Evolutionary conservation across 169 alveolate genomes (phyloP).

Genomic region (Perkinsus olseni): DNA sequence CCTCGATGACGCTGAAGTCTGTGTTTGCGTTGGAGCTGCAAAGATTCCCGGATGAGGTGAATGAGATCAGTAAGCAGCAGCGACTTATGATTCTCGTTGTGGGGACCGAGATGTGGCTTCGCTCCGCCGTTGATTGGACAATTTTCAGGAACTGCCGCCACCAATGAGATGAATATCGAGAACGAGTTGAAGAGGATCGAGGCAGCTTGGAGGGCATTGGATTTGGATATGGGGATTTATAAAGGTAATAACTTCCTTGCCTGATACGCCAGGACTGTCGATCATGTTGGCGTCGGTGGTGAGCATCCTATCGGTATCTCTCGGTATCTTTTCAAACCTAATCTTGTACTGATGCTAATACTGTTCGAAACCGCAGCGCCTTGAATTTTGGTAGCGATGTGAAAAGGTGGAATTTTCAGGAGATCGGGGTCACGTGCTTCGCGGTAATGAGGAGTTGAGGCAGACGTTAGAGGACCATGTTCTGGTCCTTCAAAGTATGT

Average conservation of each 20-base stretch:
- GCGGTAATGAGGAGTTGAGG: conserved; percentile 75
- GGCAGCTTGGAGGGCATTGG: conserved; percentile 67
- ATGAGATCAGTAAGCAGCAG: conserved; percentile 71
- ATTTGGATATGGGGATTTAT: conserved; percentile 60
- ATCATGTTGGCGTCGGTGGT: too few species aligned
- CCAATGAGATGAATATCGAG: conserved; percentile 58
- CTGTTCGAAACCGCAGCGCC: too few species aligned
- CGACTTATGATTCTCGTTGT: not conserved
- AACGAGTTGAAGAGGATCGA: conserved; percentile 73
- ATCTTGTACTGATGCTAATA: too few species aligned
- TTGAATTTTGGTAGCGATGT: too few species aligned
- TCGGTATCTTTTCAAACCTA: too few species aligned
- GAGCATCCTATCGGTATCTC: too few species aligned
- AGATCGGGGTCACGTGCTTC: conserved; percentile 62
- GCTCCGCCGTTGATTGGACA: not conserved
- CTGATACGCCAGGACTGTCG: too few species aligned
- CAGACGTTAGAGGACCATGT: conserved; percentile 75
- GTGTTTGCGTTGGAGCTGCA: conserved; percentile 74
- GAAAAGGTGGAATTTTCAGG: not conserved
- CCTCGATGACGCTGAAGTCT: conserved; percentile 37
- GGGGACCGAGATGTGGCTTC: not conserved
- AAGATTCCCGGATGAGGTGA: conserved; percentile 73
- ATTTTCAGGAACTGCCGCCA: too few species aligned
- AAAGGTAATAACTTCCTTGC: conserved; percentile 47
- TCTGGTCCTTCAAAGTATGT: conserved; percentile 73